Conservation (phyloP, 2,329 filamentous ascomycete species). For the Delphinella strobiligena region DNA sequence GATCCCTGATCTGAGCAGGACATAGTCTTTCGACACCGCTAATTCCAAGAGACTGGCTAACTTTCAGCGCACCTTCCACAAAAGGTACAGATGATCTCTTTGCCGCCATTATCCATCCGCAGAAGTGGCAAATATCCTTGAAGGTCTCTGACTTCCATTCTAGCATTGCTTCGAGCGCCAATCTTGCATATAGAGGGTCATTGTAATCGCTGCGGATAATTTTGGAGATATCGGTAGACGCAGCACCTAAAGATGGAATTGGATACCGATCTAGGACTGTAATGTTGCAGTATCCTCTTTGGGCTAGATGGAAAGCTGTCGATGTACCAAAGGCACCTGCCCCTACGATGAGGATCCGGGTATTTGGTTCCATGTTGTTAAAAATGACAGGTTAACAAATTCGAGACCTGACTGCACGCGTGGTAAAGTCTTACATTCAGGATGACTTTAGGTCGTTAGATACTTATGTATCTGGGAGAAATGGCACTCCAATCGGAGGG, state of each 20-base stretch:
- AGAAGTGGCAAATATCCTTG: constrained; percentile 42
- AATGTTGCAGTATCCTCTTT: constrained; percentile 36
- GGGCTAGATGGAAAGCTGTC: constrained; percentile 51
- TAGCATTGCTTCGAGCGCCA: constrained; percentile 26
- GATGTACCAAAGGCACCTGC: constrained; percentile 55
- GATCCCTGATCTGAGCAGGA: constrained; percentile 23
- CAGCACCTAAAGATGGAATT: constrained; percentile 32
- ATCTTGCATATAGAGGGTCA: constrained; percentile 16
- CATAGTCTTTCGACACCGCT: constrained; percentile 30
- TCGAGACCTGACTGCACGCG: too few species aligned
- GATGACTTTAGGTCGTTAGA: too few species aligned
- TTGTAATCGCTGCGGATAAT: constrained; percentile 21
- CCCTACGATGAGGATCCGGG: constrained; percentile 44
- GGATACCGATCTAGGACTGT: constrained; percentile 47
- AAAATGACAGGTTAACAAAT: background rate
- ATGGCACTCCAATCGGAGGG: too few species aligned
- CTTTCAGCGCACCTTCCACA: constrained; percentile 32
- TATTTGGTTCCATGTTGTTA: background rate
- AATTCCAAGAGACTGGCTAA: constrained; percentile 39
- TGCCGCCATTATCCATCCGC: constrained; percentile 37
- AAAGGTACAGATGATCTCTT: constrained; percentile 36
- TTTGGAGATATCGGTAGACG: constrained; percentile 19
- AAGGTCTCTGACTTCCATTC: constrained; percentile 22
- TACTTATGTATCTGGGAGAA: too few species aligned
- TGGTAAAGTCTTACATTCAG: too few species aligned